These are phyloP conservation scores for Xylaria acuta DNA, from an alignment of 495 filamentous ascomycete species.

Conservation along the genomic window DNA sequence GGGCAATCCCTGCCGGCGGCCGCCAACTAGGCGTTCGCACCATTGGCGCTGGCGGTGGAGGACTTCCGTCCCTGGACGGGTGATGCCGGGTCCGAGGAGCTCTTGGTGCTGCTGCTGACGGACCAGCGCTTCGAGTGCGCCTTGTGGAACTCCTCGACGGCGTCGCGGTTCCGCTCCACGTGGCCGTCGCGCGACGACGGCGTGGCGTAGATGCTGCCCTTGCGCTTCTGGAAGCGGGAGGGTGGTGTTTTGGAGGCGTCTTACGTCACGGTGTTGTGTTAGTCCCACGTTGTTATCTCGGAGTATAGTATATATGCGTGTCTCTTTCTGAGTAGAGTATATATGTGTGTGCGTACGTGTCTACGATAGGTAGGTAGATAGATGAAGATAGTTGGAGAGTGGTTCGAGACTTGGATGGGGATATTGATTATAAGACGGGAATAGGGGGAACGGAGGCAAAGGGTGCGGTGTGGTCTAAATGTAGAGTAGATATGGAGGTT, in stretches of 20 bases:
- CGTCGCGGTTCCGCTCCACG: slow-evolving; percentile 55
- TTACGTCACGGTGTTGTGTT: slow-evolving; percentile 32
- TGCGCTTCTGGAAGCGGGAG: slow-evolving; percentile 66
- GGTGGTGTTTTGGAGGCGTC: slow-evolving; percentile 68
- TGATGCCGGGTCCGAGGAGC: slow-evolving; percentile 26
- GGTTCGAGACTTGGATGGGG: background rate
- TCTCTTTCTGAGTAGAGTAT: background rate
- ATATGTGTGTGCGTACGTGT: background rate
- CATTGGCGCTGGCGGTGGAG: slow-evolving; percentile 9
- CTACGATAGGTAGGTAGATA: slow-evolving; percentile 7
- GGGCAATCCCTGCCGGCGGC: background rate
- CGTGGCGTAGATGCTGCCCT: slow-evolving; percentile 68
- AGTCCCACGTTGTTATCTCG: slow-evolving; percentile 21
- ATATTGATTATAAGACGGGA: background rate
- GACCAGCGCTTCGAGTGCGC: slow-evolving; percentile 50
- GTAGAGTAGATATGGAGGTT: background rate
- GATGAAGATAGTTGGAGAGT: background rate
- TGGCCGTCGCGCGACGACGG: slow-evolving; percentile 64
- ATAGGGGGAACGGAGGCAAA: slow-evolving; percentile 1
- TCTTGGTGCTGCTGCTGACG: slow-evolving; percentile 28
- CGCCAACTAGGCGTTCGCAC: slow-evolving; percentile 21
- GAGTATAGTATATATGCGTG: background rate
- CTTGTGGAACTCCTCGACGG: slow-evolving; percentile 49
- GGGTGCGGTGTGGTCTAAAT: background rate
- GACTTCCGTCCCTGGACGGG: slow-evolving; percentile 26